These are phyloP conservation scores for Hanseniaspora mollemarum DNA, from an alignment of 805 yeast species.

Conservation along the genomic window DNA sequence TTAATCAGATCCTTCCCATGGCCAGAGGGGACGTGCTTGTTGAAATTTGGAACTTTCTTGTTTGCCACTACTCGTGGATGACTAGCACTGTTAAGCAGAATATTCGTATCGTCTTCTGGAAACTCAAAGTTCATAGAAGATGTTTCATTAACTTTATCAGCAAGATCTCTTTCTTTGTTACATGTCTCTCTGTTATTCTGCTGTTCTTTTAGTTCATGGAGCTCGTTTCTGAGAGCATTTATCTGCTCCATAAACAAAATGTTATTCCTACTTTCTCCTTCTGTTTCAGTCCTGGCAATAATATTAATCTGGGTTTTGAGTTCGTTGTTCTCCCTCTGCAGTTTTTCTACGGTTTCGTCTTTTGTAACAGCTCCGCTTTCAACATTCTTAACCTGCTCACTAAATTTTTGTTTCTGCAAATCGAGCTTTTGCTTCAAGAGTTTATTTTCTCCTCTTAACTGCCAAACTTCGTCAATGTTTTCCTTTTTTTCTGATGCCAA, in stretches of 20 bases:
- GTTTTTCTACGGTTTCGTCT: background rate
- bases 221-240: background rate
- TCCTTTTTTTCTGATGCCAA: background rate
- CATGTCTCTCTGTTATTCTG: no score
- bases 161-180: background rate
- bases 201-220: background rate
- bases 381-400: background rate
- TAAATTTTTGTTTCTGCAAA: background rate
- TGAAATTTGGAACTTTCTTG: background rate
- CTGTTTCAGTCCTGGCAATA: background rate
- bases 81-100: background rate
- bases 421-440: background rate
- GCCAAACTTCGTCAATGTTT: conserved; percentile 4
- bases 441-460: background rate
- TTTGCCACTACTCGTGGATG: background rate
- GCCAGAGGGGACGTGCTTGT: no score
- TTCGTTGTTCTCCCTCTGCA: background rate
- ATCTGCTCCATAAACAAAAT: background rate
- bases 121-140: background rate
- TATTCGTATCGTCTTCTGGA: background rate
- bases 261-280: background rate
- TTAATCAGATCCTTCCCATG: no score
- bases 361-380: background rate
- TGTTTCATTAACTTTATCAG: background rate
- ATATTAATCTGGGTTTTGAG: background rate